Evolutionary conservation across 2,329 filamentous ascomycete species (phyloP).

Genomic region (Colletotrichum theobromicola): DNA sequence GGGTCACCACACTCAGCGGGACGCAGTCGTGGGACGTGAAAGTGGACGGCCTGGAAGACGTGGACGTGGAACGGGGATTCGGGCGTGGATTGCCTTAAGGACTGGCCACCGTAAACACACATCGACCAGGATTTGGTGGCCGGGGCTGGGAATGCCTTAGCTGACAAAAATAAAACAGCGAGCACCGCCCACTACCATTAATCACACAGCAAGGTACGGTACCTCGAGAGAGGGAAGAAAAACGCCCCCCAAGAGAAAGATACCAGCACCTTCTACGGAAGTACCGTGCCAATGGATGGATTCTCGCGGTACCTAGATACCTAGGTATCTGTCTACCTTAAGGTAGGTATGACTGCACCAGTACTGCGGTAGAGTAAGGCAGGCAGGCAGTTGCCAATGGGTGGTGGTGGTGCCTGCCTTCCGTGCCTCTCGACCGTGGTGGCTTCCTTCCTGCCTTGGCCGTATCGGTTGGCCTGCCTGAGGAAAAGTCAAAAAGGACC

Average conservation of each 20-base stretch:
- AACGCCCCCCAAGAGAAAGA: not conserved
- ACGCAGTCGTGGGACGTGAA: not conserved
- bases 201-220: not conserved
- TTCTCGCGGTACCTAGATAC: not conserved
- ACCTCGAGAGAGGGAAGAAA: not conserved
- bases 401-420: not conserved
- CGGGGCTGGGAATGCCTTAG: slow-evolving; percentile 3
- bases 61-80: not conserved
- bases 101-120: not conserved
- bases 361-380: not conserved
- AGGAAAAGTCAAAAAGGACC: not conserved
- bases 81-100: not conserved
- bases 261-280: not conserved
- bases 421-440: not conserved
- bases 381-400: not conserved
- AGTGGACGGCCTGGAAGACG: not conserved
- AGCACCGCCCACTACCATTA: not conserved
- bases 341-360: not conserved
- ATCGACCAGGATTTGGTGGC: not conserved
- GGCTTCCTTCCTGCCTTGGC: not conserved
- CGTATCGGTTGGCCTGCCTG: not conserved
- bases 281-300: not conserved
- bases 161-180: slow-evolving; percentile 15
- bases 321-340: too few species aligned
- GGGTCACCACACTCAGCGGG: not conserved